These are phyloP conservation scores for Ziziphus jujuba DNA, from an alignment of 306 rosid species.

Conservation along the genomic window DNA sequence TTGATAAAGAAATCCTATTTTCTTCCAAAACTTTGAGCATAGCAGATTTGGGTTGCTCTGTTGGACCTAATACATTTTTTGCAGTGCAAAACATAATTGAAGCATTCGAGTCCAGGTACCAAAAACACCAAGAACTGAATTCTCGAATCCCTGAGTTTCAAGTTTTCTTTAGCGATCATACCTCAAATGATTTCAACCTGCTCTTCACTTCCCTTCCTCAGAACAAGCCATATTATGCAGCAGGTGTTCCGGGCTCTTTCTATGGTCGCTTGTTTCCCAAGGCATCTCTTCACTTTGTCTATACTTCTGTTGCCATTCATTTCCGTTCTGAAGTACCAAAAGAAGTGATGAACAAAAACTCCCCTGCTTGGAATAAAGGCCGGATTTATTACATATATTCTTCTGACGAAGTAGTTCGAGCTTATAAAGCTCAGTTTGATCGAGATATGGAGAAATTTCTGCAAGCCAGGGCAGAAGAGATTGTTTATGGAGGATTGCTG, in stretches of 20 bases:
- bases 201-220: slow-evolving; percentile 31
- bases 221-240: slow-evolving; percentile 14
- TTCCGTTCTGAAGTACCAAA: slow-evolving; percentile 38
- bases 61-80: slow-evolving; percentile 37
- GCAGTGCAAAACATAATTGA: slow-evolving; percentile 29
- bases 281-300: slow-evolving; percentile 27
- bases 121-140: not conserved
- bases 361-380: slow-evolving; percentile 31
- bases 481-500: slow-evolving; percentile 40
- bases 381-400: slow-evolving; percentile 20
- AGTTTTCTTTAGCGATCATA: slow-evolving; percentile 36
- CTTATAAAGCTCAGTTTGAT: slow-evolving; percentile 25
- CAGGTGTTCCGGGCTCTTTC: slow-evolving; percentile 37
- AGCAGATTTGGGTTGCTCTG: slow-evolving; percentile 45
- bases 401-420: slow-evolving; percentile 12
- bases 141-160: slow-evolving; percentile 23
- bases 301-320: slow-evolving; percentile 30
- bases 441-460: slow-evolving; percentile 37
- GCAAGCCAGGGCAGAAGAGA: slow-evolving; percentile 35
- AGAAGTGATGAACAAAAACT: not conserved
- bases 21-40: slow-evolving; percentile 21
- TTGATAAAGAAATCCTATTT: slow-evolving; percentile 6
- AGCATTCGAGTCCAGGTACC: slow-evolving; percentile 18
- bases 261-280: slow-evolving; percentile 27
- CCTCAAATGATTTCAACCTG: slow-evolving; percentile 40